Base-by-base conservation (phyloP, 2,329 filamentous ascomycete genomes). In the Blumeriella jaapii region DNA sequence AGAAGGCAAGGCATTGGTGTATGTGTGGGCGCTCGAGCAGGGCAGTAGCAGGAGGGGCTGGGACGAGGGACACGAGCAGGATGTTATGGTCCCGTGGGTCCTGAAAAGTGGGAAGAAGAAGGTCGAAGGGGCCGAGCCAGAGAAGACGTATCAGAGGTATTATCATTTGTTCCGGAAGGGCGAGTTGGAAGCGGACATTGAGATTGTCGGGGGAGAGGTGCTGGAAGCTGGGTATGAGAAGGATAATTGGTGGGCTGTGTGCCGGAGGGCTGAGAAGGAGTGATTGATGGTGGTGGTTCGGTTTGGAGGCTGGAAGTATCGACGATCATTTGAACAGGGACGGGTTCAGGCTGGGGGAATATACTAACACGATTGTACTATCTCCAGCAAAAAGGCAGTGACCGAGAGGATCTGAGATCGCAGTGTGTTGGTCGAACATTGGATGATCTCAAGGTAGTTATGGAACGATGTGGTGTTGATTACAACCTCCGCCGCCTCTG, bases 221-320 rank as follows among this genome's bases (percentile, higher is more conserved):
- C 51, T 91, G 15, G 78, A 83, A 46, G 75, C 74, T 40, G 91
- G 91, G 20, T 98, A 96, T 60, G 91, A 98, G 56, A 87, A 78
- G 63, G 91, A 96, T 56, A 98, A 98, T 61, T 96, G 91, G 91
- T 98, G 89, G 89, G 85, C 78, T 35, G 78, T 94, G 34, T 55
- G 52, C 37, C 40, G 32, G 24, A 44, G 11, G 26, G 12, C 11
- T 16, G 19, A 13, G 5, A 15, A 15, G 14, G 14, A 15, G 8
- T 18, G 25, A 27, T 9, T 3, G 3, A 5, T 4, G 5, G 25
- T 13, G 20, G 20, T 7, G 11, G 20, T 6, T 23, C 11, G 6
- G 11, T 23, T 23, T 23, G 11, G 6, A 23, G 6, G 6, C 6
- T 23, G 20, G 11, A 23, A 23, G 20, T 23, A 6, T 7, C 20